phyloP scores from a whole-genome alignment of 345 rosid genomes.

The Salix arbutifolia region DNA sequence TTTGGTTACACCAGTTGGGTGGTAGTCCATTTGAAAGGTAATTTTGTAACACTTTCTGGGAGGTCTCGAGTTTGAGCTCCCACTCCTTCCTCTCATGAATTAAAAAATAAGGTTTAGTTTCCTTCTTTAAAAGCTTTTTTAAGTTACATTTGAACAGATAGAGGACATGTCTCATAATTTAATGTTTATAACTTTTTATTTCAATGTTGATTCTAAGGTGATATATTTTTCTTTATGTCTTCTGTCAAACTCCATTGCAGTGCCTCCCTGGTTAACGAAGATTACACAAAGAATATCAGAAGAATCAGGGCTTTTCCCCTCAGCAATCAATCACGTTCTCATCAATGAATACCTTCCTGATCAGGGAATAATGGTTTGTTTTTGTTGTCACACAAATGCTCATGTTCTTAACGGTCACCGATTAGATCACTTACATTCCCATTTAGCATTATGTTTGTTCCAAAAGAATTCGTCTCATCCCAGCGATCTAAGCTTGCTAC shows the following conservation, averaged over 20 bases:
- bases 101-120: no score
- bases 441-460: neutral
- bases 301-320: constrained; percentile 65
- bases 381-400: no score
- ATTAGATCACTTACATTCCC: neutral
- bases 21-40: no score
- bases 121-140: neutral
- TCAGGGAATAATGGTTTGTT: constrained; percentile 83
- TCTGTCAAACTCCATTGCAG: constrained; percentile 38
- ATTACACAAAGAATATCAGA: constrained; percentile 54
- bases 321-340: constrained; percentile 79
- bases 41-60: no score
- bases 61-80: no score
- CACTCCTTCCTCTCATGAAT: no score
- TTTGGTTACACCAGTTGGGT: no score
- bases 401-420: neutral
- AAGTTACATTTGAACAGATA: neutral
- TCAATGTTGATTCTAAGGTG: neutral
- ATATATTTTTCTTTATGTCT: constrained; percentile 1
- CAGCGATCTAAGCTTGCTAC: neutral
- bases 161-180: neutral
- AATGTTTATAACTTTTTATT: neutral
- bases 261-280: constrained; percentile 68
- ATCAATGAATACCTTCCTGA: constrained; percentile 81
- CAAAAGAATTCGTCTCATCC: neutral